A percentile compares a stretch with the other conserved stretches of the same genome.
phyloP scores from a whole-genome alignment of 2,329 filamentous ascomycete species.

The Lecanicillium sp. region DNA sequence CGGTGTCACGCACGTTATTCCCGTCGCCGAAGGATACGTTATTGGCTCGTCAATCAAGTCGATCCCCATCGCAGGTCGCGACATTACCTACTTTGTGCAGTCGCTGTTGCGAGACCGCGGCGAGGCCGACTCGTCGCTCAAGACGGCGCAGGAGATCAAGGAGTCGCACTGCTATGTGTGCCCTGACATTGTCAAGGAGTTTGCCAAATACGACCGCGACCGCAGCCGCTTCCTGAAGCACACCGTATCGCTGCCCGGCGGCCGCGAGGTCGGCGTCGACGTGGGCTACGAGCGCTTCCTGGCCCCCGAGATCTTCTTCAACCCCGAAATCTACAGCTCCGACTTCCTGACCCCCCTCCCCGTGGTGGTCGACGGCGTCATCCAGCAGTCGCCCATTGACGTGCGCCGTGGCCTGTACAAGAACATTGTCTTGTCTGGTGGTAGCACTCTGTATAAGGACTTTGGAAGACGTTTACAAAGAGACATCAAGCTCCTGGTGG shows the following conservation, averaged over 20 bases:
- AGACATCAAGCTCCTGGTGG: slow-evolving; percentile 93
- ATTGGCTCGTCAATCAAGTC: slow-evolving; percentile 99
- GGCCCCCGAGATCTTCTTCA: slow-evolving; percentile 99
- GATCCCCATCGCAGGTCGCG: slow-evolving; percentile 93
- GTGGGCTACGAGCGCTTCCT: slow-evolving; percentile 97
- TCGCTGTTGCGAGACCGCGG: slow-evolving; percentile 91
- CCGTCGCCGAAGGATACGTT: slow-evolving; percentile 96
- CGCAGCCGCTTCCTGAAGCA: slow-evolving; percentile 88
- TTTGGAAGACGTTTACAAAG: slow-evolving; percentile 93
- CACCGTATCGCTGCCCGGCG: slow-evolving; percentile 77
- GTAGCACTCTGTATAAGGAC: slow-evolving; percentile 96
- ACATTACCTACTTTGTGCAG: slow-evolving; percentile 98
- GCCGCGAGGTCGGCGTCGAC: slow-evolving; percentile 78
- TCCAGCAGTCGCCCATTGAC: slow-evolving; percentile 96
- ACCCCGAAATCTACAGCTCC: slow-evolving; percentile 98
- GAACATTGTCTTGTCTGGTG: slow-evolving; percentile 97
- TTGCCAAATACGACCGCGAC: slow-evolving; percentile 88
- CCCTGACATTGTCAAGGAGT: slow-evolving; percentile 98
- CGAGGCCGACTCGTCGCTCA: slow-evolving; percentile 92
- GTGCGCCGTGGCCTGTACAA: slow-evolving; percentile 97
- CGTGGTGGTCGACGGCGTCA: slow-evolving; percentile 90
- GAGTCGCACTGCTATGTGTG: slow-evolving; percentile 98
- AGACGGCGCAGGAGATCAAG: slow-evolving; percentile 97
- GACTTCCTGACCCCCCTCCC: slow-evolving; percentile 96
- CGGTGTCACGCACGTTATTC: slow-evolving; percentile 98